A percentile compares a stretch with the other conserved stretches of the same genome.
Evolutionary conservation across 139 green algal genomes (phyloP).

Genomic region (Tetraselmis striata): DNA sequence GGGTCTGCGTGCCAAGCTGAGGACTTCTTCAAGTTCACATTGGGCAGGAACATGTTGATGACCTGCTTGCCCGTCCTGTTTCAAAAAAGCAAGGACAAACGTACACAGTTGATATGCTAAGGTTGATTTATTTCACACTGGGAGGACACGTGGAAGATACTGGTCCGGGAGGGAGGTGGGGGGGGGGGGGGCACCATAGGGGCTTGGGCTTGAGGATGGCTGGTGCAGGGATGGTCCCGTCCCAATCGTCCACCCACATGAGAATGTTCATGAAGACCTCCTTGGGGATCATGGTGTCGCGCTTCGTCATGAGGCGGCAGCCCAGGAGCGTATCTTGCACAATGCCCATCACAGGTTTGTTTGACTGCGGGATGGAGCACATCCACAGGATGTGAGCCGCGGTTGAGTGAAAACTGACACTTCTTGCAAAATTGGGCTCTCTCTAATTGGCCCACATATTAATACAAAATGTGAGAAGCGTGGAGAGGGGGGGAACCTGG

Average conservation of each 20-base stretch:
- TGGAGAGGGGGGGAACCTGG: conserved; percentile 43
- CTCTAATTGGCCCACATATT: not conserved
- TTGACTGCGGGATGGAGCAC: conserved; percentile 60
- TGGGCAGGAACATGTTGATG: conserved; percentile 78
- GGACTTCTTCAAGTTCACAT: conserved; percentile 62
- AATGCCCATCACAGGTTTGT: conserved; percentile 98
- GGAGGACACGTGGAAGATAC: no score
- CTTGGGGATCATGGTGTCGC: conserved; percentile 93
- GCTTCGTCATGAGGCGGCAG: conserved; percentile 89
- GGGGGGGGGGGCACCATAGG: no score
- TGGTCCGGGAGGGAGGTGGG: no score
- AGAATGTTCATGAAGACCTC: conserved; percentile 97
- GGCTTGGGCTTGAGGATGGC: conserved; percentile 90
- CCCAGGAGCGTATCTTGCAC: conserved; percentile 96
- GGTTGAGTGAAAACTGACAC: no score
- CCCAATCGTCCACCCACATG: conserved; percentile 91
- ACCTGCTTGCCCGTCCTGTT: conserved; percentile 96
- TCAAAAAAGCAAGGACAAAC: no score
- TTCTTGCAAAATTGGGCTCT: no score
- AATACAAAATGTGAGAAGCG: not conserved
- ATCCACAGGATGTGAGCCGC: no score
- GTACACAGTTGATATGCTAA: no score
- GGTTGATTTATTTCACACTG: no score
- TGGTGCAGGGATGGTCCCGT: conserved; percentile 87
- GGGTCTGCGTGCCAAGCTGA: not conserved